Base-by-base conservation (phyloP, 768 basidiomycete species). In the Phanerochaete carnosa region DNA sequence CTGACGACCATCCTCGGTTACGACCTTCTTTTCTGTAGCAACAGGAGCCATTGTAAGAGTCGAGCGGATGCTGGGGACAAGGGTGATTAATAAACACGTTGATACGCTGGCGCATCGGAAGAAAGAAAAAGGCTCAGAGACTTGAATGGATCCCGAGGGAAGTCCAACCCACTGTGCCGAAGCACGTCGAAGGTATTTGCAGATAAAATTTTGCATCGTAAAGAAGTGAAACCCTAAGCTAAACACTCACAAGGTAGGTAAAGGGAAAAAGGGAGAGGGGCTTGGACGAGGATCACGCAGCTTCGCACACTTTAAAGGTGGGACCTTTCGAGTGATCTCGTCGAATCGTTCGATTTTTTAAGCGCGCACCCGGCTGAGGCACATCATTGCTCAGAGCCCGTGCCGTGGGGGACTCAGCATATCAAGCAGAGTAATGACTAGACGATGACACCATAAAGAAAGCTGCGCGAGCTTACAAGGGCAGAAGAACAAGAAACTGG, bases 121-220 rank as follows among this genome's bases (percentile, higher is more conserved):
- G n/a, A n/a, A 45, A 12, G 39, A 51, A 54, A 54, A 58, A 59
- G 35, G 57, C 45, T 73, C 75, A 76, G 74, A 66, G 73, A 75
- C 74, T 76, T 77, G 75, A 77, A 77, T 76, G 75, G 71, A 61
- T 75, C 74, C 73, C 68, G 67, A 69, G 73, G 72, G 74, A 72
- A 66, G 54, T 52, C 22, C 55, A 63, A 66, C 69, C 69, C 70
- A 71, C 57, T 29, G 71, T 64, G 66, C 66, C 60, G 49, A 59
- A 68, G 61, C 68, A 66, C 68, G 68, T 73, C 69, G 68, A 33
- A 56, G 28, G 39, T 43, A 19, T 23, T 67, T 73, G 72, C 67
- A 68, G 46, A 43, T 19, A 43, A 66, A 29, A 25, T 62, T 68
- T 65, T 67, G 28, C 72, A 73, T 74, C 73, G 69, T 23, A 53